A percentile compares a stretch with the other conserved stretches of the same genome.
Evolutionary conservation across 345 rosid species (phyloP).

Genomic region (Rhodamnia argentea): DNA sequence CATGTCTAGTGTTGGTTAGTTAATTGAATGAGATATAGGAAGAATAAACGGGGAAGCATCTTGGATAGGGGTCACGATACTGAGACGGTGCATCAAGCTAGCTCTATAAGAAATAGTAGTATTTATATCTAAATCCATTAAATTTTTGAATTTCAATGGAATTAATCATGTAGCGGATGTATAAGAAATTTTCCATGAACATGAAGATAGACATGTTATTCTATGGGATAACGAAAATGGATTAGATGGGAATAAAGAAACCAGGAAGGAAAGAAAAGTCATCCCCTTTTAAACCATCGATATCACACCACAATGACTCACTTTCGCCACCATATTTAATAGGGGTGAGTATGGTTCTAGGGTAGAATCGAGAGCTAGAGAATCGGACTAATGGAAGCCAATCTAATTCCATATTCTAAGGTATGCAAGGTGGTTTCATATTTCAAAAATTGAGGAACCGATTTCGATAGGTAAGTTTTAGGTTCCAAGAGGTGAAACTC

Average conservation of each 20-base stretch:
- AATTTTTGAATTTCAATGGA: not conserved
- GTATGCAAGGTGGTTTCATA: too few relatives aligned
- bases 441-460: too few relatives aligned
- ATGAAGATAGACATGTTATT: not conserved
- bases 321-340: not conserved
- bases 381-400: too few relatives aligned
- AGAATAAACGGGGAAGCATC: not conserved
- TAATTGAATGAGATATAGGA: not conserved
- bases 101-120: not conserved
- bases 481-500: too few relatives aligned
- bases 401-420: too few relatives aligned
- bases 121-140: not conserved
- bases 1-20: not conserved
- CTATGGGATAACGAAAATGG: not conserved
- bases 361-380: accelerated
- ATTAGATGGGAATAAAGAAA: not conserved
- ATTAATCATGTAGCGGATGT: not conserved
- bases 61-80: not conserved
- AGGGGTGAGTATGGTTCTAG: too few relatives aligned
- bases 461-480: too few relatives aligned
- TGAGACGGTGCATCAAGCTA: not conserved
- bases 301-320: not conserved
- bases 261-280: not conserved
- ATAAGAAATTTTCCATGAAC: not conserved
- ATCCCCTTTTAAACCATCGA: not conserved